A percentile compares a stretch with the other conserved stretches of the same genome.
These are phyloP conservation scores for Paracoccidioides brasiliensis DNA, from an alignment of 2,329 filamentous ascomycete species.

Conservation along the genomic window DNA sequence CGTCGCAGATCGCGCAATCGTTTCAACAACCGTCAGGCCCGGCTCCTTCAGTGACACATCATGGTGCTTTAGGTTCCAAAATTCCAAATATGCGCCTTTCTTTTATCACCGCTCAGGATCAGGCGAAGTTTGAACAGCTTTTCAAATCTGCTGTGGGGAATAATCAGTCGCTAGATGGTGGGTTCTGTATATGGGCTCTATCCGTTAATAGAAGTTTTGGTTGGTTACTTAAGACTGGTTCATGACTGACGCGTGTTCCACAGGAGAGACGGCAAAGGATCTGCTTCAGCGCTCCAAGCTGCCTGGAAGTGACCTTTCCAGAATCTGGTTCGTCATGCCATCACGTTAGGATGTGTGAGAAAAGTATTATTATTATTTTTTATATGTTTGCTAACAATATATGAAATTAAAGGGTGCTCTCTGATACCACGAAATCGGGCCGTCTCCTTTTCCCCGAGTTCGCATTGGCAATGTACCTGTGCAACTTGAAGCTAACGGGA, in stretches of 20 bases:
- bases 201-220: background rate
- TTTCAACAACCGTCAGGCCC: slow-evolving; percentile 44
- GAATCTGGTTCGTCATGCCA: slow-evolving; percentile 57
- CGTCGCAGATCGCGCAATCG: slow-evolving; percentile 50
- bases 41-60: slow-evolving; percentile 47
- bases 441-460: slow-evolving; percentile 97
- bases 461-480: slow-evolving; percentile 94
- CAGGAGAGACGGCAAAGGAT: slow-evolving; percentile 74
- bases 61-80: slow-evolving; percentile 47
- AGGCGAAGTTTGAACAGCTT: slow-evolving; percentile 91
- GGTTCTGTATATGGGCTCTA: slow-evolving; percentile 4
- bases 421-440: slow-evolving; percentile 90
- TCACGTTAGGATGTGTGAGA: slow-evolving; percentile 10
- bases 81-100: slow-evolving; percentile 91
- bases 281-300: slow-evolving; percentile 78
- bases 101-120: slow-evolving; percentile 90
- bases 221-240: background rate
- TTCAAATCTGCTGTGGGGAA: slow-evolving; percentile 92
- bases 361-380: slow-evolving; percentile 14
- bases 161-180: slow-evolving; percentile 67
- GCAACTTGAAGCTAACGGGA: slow-evolving; percentile 81
- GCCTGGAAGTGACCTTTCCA: slow-evolving; percentile 72
- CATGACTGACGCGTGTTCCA: slow-evolving; percentile 10
- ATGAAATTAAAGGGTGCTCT: slow-evolving; percentile 53
- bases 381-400: slow-evolving; percentile 2